Base-by-base conservation (phyloP, 768 basidiomycete genomes). In the Tylopilus plumbeoviolaceoides region DNA sequence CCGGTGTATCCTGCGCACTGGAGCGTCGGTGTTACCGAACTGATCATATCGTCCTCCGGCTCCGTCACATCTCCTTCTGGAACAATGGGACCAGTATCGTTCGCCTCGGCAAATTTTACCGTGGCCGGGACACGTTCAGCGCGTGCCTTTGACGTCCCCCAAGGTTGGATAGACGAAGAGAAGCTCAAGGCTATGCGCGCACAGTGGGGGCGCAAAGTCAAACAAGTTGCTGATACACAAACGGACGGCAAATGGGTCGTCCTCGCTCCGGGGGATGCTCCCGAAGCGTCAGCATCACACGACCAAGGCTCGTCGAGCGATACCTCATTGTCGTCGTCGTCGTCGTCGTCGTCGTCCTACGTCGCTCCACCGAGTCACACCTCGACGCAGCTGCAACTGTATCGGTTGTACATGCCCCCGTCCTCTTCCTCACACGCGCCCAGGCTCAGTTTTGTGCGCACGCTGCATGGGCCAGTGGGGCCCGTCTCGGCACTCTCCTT, bases 161-260 rank as follows among this genome's bases (percentile, higher is more conserved):
- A 73, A 28, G 86, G 84, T 5, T 90, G 84, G 82, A 75, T 90
- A 47, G 84, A 90, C 64, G 80, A 82, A 48, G 64, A 74, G 46
- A 83, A 84, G 65, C 70, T 91, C 38, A 75, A 74, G 25, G 57
- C 67, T 21, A 81, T 89, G 74, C 81, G 81, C 33, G 84, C 87
- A 58, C 90, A 91, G 57, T 90, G 88, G 85, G 76, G 78, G 27
- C 85, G 89, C 52, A 91, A 89, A 66, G 78, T 91, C 18, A 71
- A 73, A 41, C 72, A 75, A 12, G 83, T 92, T 28, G 80, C 84
- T n/a, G 85, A 83, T 59, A 84, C 79, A 15, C 84, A 89, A 61
- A 89, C 90, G 6, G 90, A 91, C 62, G 90, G 90, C 9, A 91
- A 89, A 75, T 92, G 88, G 87, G 83, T 80, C 51, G 84, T 91